Evolutionary conservation across 805 yeast species (phyloP).

Genomic region (Kregervanrija pseudodelftensis): DNA sequence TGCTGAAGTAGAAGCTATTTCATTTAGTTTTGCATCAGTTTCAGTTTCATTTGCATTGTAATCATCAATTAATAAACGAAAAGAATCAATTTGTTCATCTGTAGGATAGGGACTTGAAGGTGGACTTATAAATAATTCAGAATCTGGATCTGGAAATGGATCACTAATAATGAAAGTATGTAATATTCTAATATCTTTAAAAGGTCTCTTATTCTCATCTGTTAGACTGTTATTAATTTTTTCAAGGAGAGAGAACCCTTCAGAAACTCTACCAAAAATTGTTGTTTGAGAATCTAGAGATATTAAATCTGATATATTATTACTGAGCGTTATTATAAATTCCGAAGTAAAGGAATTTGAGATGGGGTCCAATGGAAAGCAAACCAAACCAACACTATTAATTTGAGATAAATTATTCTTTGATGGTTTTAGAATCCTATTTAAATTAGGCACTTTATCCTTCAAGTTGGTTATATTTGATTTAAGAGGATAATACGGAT

Average conservation of each 20-base stretch:
- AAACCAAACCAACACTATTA: constrained; percentile 30
- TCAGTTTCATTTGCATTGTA: constrained; percentile 15
- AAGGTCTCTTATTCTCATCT: constrained; percentile 36
- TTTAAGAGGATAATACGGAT: constrained; percentile 36
- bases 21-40: constrained; percentile 17
- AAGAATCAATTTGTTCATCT: constrained; percentile 24
- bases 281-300: constrained; percentile 17
- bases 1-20: constrained; percentile 36
- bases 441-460: too few relatives aligned
- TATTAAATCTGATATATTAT: constrained; percentile 19
- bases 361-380: constrained; percentile 8
- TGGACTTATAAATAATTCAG: constrained; percentile 5
- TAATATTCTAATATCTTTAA: constrained; percentile 44
- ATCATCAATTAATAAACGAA: constrained; percentile 22
- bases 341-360: constrained; percentile 25
- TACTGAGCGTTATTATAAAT: constrained; percentile 31
- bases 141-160: constrained; percentile 38
- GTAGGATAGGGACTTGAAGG: constrained; percentile 32
- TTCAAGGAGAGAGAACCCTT: constrained; percentile 43
- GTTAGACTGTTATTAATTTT: constrained; percentile 32
- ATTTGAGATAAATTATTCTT: constrained; percentile 1
- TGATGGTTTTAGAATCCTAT: not conserved
- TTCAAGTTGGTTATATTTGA: not conserved
- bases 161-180: constrained; percentile 45
- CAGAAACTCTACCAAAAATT: constrained; percentile 45